Base-by-base conservation (phyloP, 2,329 filamentous ascomycete genomes). In the Alternaria burnsii region DNA sequence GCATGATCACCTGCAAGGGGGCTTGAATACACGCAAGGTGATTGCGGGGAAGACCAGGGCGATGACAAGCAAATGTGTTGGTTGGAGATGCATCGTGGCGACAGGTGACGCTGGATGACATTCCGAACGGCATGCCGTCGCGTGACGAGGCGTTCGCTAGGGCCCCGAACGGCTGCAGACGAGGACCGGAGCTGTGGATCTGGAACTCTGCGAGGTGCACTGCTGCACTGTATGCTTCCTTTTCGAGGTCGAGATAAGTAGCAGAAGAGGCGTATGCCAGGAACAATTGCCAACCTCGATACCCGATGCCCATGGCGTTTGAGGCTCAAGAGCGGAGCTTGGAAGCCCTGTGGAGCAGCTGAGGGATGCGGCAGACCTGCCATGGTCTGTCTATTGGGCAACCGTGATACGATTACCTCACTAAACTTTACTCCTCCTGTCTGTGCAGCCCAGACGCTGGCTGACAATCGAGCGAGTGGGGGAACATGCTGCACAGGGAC, bases 1-100 rank as follows among this genome's bases (percentile, higher is more conserved):
- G 74, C 76, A 77, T 76, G 75, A 76, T 77, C 72, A 75, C 71
- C 75, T 77, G 76, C 77, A 79, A 76, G 76, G 76, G 72, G 63
- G 69, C 64, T 61, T 65, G 64, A 65, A 46, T 44, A 68, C 48
- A 71, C 47, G 71, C 69, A 67, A 74, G 71, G 66, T 60, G 68
- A 76, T 74, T 78, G 76, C 76, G 76, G 76, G 76, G 77, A 77
- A 78, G 66, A 63, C 68, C 56, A 73, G 66, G 69, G 66, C 64
- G 48, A 55, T 52, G 66, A 55, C 62, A 55, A 58, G 54, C 55
- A 61, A 58, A 51, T 41, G 59, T 48, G 51, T 18, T 58, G 44
- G 53, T 32, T 58, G 47, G 55, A 55, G 60, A 52, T 38, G 63
- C 61, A 60, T 65, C 43, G 69, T 69, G 68, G 70, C 70, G 63